phyloP scores from a whole-genome alignment of 495 filamentous ascomycete genomes.

The Pyrenula aspistea region DNA sequence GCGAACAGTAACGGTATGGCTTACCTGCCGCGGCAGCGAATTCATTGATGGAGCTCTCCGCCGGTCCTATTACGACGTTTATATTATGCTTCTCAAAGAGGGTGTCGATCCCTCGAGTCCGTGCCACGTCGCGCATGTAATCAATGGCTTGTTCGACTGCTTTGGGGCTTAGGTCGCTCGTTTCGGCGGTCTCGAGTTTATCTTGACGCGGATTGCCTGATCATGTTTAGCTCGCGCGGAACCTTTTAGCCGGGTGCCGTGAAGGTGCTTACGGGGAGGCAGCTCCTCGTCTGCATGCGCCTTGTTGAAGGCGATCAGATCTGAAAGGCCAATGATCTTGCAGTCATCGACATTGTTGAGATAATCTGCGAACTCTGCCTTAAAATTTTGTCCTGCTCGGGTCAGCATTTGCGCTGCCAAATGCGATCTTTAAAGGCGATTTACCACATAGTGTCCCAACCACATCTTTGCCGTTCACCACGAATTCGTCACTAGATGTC shows the following conservation, averaged over 20 bases:
- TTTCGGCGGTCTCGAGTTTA: slow-evolving; percentile 5
- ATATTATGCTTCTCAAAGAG: slow-evolving; percentile 4
- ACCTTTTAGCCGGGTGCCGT: slow-evolving; percentile 12
- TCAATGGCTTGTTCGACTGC: background rate
- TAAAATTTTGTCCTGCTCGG: slow-evolving; percentile 9
- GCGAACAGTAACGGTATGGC: background rate
- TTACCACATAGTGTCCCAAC: background rate
- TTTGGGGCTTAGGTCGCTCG: slow-evolving; percentile 4
- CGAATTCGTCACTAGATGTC: background rate
- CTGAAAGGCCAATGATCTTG: slow-evolving; percentile 8
- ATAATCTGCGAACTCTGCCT: slow-evolving; percentile 3
- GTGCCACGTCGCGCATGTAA: background rate
- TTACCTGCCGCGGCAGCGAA: slow-evolving; percentile 2
- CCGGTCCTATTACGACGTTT: slow-evolving; percentile 6
- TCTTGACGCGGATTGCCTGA: slow-evolving; percentile 5
- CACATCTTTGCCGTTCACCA: background rate
- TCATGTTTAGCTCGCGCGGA: no score
- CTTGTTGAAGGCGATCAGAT: slow-evolving; percentile 8
- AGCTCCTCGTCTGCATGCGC: background rate
- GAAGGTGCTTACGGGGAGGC: slow-evolving; percentile 5
- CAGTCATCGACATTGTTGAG: slow-evolving; percentile 4
- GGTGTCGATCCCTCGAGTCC: slow-evolving; percentile 3
- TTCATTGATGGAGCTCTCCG: slow-evolving; percentile 1
- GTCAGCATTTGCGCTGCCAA: slow-evolving; percentile 3
- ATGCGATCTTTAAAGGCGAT: no score